Base-by-base conservation (phyloP, 371 early-diverging fungal species). In the Rhizopus delemar region DNA sequence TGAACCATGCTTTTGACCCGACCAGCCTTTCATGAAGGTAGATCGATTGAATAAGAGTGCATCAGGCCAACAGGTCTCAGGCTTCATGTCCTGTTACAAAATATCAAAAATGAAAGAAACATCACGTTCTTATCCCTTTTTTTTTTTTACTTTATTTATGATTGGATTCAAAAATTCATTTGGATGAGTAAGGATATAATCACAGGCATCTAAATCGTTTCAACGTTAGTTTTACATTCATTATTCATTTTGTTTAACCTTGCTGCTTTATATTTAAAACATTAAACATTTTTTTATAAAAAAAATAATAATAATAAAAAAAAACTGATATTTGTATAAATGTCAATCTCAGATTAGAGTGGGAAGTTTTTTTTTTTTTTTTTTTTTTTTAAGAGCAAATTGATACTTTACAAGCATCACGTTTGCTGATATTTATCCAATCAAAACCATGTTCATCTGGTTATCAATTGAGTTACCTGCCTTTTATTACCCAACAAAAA, bases 21-120 rank as follows among this genome's bases (percentile, higher is more conserved):
- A 46, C 56, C 55, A 66, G 3, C 62, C 62, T 16, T 51, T 41
- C 67, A 66, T 62, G 16, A 66, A 66, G 1, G 29, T 51, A 9
- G 46, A 34, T 46, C 39, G 34, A 13, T 57, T 28, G 6, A 66
- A 29, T 4, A 46, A 22, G 5, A 66, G 35, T 15, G 59, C 13
- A 1, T 45, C 32, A 8, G 38, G n/a, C 67, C 67, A 66, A 31
- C 38, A 54, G 8, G 4, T 36, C 3, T 8, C 29, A 12, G 9
- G 28, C 1, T 53, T 11, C 16, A 39, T 11, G 2, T 11, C 22
- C 33, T 51, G 4, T 28, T 34, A 35, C 8, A 51, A 51, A 2
- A 6, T 22, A 22, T 8, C 31, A 28, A 16, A 29, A 35, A 33
- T 34, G 8, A 33, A 29, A 28, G 7, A 8, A 34, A 6, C 22